Evolutionary conservation across 257 asterid species (phyloP), one percentile per base, ranked within the genome.

Genomic region (Rubia yunnanensis): DNA sequence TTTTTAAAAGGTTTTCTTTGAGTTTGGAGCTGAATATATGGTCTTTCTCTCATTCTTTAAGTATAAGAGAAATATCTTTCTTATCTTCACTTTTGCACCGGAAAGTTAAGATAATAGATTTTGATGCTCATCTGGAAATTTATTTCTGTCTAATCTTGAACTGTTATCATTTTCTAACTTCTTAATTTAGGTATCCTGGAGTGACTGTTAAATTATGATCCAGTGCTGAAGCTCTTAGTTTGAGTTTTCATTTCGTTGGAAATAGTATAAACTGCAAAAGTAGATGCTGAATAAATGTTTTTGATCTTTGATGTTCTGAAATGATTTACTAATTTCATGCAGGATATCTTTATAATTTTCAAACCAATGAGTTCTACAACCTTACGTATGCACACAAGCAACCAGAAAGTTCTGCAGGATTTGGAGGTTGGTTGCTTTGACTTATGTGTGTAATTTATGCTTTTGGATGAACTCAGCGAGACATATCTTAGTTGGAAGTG

Each of bases 341-440:
- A 94, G 99, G 99, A 73, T 86, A 94, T 80, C 96, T 94, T 50
- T 94, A 80, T 79, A 94, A 90, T 83, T 91, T 84, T 75, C 99
- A 94, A 74, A 94, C 99, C 20, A 88, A 85, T 78, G 99, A 94
- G 85, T 87, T 88, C 80, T 88, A 88, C 66, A 90, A 94, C 83
- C 96, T 94, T 70, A 94, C 99, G 53, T 86, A 85, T 73, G 97
- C 97, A 61, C 99, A 83, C 22, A 90, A 89, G 82, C 97, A 90
- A 78, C 99, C 99, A 30, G 95, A 86, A 83, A 88, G 81, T 75
- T 85, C 96, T 71, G 88, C 94, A 35, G 86, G 77, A 70, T 83
- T 94, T 64, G 97, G 99, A 90, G 99, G 99, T 94, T 68, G 71
- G 72, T 64, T 46, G 17, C 67, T 69, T 55, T 27, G 35, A 26